phyloP scores from a whole-genome alignment of 2,329 filamentous ascomycete species.

The Graphilbum sp. region DNA sequence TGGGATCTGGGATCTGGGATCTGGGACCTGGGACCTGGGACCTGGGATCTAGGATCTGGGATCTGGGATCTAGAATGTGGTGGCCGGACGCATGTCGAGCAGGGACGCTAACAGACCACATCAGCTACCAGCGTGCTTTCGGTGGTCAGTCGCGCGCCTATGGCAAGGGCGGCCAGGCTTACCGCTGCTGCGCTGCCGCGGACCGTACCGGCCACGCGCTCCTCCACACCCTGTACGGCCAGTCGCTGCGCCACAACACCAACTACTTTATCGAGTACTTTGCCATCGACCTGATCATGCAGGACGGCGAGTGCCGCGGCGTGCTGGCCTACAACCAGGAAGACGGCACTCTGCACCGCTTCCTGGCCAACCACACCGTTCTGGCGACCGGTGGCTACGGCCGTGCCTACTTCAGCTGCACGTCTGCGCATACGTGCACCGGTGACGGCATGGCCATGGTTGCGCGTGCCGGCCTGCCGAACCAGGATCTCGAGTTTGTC shows the following conservation, averaged over 20 bases:
- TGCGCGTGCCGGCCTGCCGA: slow-evolving; percentile 87
- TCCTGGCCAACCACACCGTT: slow-evolving; percentile 93
- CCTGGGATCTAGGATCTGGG: slow-evolving; percentile 5
- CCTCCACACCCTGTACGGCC: slow-evolving; percentile 94
- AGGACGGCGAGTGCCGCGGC: slow-evolving; percentile 91
- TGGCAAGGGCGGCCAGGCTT: slow-evolving; percentile 95
- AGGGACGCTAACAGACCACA: no score
- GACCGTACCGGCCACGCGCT: slow-evolving; percentile 96
- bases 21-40: no score
- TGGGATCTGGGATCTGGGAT: no score
- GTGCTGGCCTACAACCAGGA: slow-evolving; percentile 97
- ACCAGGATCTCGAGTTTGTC: slow-evolving; percentile 98
- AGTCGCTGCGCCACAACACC: slow-evolving; percentile 92
- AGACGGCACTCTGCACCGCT: slow-evolving; percentile 92
- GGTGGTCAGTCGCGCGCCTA: slow-evolving; percentile 92
- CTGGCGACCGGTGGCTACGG: slow-evolving; percentile 95
- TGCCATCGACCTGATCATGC: slow-evolving; percentile 91
- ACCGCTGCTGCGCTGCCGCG: slow-evolving; percentile 90
- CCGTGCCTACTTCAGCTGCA: slow-evolving; percentile 96
- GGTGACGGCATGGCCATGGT: slow-evolving; percentile 99
- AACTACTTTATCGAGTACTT: slow-evolving; percentile 99
- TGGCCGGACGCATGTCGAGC: background rate
- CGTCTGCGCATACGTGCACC: slow-evolving; percentile 94
- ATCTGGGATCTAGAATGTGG: background rate
- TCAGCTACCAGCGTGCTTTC: slow-evolving; percentile 92